These are phyloP conservation scores for Raffaelea ambrosiae DNA, from an alignment of 2,329 filamentous ascomycete species.

Conservation along the genomic window DNA sequence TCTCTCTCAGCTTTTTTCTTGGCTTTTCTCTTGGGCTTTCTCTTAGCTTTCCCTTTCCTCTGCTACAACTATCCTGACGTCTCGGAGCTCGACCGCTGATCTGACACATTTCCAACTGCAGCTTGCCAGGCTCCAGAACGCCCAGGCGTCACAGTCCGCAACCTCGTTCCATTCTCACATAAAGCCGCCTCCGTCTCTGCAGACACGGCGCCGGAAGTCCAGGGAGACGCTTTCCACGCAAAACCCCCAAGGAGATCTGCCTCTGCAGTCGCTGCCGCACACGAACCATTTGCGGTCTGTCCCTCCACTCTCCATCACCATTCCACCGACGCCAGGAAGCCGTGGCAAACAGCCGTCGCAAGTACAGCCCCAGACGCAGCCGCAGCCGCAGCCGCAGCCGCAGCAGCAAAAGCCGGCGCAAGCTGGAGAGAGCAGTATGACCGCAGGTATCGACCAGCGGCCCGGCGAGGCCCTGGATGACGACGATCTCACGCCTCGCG, in stretches of 20 bases:
- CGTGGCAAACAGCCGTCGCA: not conserved
- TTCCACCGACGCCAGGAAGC: constrained; percentile 14
- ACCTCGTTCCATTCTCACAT: constrained; percentile 7
- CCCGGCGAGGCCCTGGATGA: constrained; percentile 15
- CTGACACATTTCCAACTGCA: constrained; percentile 12
- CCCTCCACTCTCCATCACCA: constrained; percentile 22
- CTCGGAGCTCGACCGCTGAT: constrained; percentile 7
- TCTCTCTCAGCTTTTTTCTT: not conserved
- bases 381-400: too few species aligned
- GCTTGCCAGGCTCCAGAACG: constrained; percentile 18
- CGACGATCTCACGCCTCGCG: constrained; percentile 13
- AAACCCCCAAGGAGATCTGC: constrained; percentile 13
- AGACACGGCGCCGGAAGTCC: constrained; percentile 16
- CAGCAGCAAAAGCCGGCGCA: too few species aligned
- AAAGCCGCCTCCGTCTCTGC: constrained; percentile 12
- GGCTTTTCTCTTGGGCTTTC: too few species aligned
- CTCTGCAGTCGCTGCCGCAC: not conserved
- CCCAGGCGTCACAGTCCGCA: constrained; percentile 5
- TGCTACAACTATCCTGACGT: constrained; percentile 6
- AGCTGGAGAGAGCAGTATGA: not conserved
- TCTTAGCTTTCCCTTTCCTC: not conserved
- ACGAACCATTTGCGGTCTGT: not conserved
- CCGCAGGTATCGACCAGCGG: constrained; percentile 2
- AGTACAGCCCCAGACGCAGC: not conserved
- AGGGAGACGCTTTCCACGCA: constrained; percentile 12